Conservation (phyloP, 1,284 basidiomycete genomes). For the Pseudozyma sp. region DNA sequence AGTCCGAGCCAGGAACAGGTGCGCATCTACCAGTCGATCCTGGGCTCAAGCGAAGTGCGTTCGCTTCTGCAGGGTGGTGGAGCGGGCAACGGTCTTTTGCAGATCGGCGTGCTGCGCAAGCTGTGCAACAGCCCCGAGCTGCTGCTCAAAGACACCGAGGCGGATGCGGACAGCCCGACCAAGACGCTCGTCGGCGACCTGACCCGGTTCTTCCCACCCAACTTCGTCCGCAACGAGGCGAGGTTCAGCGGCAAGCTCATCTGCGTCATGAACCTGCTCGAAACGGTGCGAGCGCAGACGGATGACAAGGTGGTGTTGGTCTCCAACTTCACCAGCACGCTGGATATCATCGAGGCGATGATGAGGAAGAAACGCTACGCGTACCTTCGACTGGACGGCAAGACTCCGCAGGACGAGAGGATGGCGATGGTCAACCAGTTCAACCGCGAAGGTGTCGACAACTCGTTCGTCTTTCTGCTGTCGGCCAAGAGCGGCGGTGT, state of each 20-base stretch:
- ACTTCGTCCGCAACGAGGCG: conserved; percentile 44
- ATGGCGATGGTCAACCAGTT: conserved; percentile 60
- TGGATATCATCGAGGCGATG: conserved; percentile 89
- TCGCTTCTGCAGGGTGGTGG: conserved; percentile 49
- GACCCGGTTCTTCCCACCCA: conserved; percentile 43
- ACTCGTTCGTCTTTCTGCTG: conserved; percentile 83
- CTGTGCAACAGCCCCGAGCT: conserved; percentile 93
- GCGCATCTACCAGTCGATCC: conserved; percentile 80
- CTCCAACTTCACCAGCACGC: conserved; percentile 75
- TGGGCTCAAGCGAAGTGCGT: conserved; percentile 53
- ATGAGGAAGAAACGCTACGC: conserved; percentile 82
- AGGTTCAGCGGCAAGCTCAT: conserved; percentile 73
- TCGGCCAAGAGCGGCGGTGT: conserved; percentile 98
- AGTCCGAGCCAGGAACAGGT: conserved; percentile 75
- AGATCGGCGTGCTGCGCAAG: conserved; percentile 75
- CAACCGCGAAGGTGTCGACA: conserved; percentile 40
- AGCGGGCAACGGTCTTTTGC: conserved; percentile 53
- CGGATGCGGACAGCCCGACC: conserved; percentile 30
- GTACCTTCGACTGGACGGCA: conserved; percentile 86
- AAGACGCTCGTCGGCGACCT: conserved; percentile 42
- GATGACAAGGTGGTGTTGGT: conserved; percentile 74
- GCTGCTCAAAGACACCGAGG: conserved; percentile 77
- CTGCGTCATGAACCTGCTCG: conserved; percentile 80
- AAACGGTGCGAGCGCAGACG: conserved; percentile 75
- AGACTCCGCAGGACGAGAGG: conserved; percentile 60